A percentile compares a stretch with the other conserved stretches of the same genome.
These are phyloP conservation scores for Macrophomina tecta DNA, from an alignment of 2,329 filamentous ascomycete genomes.

Conservation along the genomic window DNA sequence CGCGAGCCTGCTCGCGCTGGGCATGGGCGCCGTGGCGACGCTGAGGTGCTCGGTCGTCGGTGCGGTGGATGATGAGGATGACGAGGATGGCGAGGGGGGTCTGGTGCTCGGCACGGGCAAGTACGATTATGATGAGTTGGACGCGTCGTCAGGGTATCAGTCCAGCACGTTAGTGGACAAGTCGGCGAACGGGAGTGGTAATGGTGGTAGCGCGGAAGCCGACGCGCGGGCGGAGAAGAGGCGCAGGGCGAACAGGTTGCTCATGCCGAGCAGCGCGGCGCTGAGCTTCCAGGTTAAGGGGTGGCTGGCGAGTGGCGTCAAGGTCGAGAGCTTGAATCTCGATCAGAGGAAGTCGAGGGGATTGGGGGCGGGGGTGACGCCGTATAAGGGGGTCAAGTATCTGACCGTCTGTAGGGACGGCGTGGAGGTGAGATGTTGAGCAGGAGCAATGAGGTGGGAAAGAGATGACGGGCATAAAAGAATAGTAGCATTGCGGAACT, in stretches of 20 bases:
- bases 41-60: constrained; percentile 83
- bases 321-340: constrained; percentile 66
- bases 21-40: constrained; percentile 70
- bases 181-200: constrained; percentile 37
- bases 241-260: constrained; percentile 61
- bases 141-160: constrained; percentile 36
- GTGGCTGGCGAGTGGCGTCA: constrained; percentile 69
- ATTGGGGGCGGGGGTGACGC: constrained; percentile 84
- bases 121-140: constrained; percentile 40
- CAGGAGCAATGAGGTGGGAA: not conserved
- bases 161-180: constrained; percentile 35
- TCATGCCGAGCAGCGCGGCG: constrained; percentile 57
- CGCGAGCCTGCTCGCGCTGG: constrained; percentile 51
- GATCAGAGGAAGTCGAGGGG: constrained; percentile 82
- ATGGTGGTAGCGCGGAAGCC: constrained; percentile 53
- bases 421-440: constrained; percentile 52
- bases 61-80: constrained; percentile 53
- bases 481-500: no score
- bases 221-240: constrained; percentile 46
- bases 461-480: not conserved
- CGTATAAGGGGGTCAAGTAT: constrained; percentile 98
- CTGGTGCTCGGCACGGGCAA: constrained; percentile 29
- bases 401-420: constrained; percentile 72
- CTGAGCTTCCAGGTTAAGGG: constrained; percentile 63
- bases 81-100: constrained; percentile 47